These are phyloP conservation scores for Chlamydomonas sphaeroides DNA, from an alignment of 139 green algal genomes.

Conservation along the genomic window DNA sequence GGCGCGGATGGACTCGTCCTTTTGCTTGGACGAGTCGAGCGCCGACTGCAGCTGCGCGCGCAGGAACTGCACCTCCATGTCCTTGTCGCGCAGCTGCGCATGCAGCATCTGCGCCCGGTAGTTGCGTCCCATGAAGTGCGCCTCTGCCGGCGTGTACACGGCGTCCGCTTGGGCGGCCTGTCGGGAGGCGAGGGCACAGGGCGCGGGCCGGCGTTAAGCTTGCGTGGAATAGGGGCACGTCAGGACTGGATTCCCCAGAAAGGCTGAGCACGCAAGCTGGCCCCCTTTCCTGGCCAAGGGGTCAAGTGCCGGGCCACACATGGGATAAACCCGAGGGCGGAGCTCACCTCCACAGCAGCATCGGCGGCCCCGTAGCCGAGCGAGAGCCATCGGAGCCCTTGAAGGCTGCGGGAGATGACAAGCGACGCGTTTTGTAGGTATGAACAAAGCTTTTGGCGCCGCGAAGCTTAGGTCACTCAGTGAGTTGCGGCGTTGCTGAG, in stretches of 20 bases:
- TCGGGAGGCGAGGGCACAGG: background rate
- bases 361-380: slow-evolving; percentile 7
- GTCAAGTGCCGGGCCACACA: too few relatives aligned
- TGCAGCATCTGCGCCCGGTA: slow-evolving; percentile 30
- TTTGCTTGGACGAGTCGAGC: background rate
- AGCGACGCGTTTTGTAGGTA: too few relatives aligned
- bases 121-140: slow-evolving; percentile 33
- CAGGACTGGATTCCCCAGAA: too few relatives aligned
- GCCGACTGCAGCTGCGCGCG: slow-evolving; percentile 28
- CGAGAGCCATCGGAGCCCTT: slow-evolving; percentile 34
- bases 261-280: too few relatives aligned
- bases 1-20: slow-evolving; percentile 20
- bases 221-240: too few relatives aligned
- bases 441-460: too few relatives aligned
- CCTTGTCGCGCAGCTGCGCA: slow-evolving; percentile 41
- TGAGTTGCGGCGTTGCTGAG: too few relatives aligned
- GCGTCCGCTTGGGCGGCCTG: background rate
- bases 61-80: slow-evolving; percentile 33
- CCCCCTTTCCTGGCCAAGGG: too few relatives aligned
- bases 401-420: too few relatives aligned
- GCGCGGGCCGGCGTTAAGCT: too few relatives aligned
- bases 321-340: too few relatives aligned
- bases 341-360: background rate
- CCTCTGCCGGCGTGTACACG: slow-evolving; percentile 22
- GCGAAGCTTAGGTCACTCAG: too few relatives aligned